Percentiles rank a stretch among this genome's conserved stretches.
Evolutionary conservation across 345 rosid species (phyloP).

Genomic region (Hypericum perforatum): DNA sequence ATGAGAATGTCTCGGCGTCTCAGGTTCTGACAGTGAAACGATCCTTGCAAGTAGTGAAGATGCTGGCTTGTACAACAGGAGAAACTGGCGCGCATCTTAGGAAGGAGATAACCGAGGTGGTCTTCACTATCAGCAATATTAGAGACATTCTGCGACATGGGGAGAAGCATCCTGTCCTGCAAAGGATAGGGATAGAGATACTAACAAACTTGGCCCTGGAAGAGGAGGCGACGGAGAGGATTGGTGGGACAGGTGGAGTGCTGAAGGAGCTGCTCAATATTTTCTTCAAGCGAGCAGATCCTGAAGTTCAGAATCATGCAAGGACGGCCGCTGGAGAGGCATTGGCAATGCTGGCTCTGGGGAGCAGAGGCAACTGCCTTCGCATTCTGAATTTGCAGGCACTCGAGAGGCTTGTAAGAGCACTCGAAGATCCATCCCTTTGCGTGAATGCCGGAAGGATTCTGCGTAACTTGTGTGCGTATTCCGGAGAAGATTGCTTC

Average conservation of each 20-base stretch:
- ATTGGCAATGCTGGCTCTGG: slow-evolving; percentile 72
- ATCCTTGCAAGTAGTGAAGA: slow-evolving; percentile 74
- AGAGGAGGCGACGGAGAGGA: slow-evolving; percentile 59
- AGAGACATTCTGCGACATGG: slow-evolving; percentile 68
- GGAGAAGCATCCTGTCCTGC: slow-evolving; percentile 50
- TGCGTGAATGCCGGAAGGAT: slow-evolving; percentile 69
- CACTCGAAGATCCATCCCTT: slow-evolving; percentile 43
- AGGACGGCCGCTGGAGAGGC: slow-evolving; percentile 83
- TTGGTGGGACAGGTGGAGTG: slow-evolving; percentile 78
- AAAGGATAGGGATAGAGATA: slow-evolving; percentile 62
- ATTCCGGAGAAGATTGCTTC: slow-evolving; percentile 38
- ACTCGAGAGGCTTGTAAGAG: slow-evolving; percentile 39
- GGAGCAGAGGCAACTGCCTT: slow-evolving; percentile 58
- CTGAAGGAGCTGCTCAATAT: slow-evolving; percentile 69
- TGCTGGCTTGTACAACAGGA: slow-evolving; percentile 73
- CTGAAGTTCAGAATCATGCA: slow-evolving; percentile 30
- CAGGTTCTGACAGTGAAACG: slow-evolving; percentile 57
- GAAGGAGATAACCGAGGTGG: slow-evolving; percentile 74
- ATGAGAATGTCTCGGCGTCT: slow-evolving; percentile 34
- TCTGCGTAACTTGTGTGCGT: slow-evolving; percentile 57
- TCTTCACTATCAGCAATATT: slow-evolving; percentile 76
- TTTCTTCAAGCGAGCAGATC: slow-evolving; percentile 38
- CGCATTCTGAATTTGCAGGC: slow-evolving; percentile 50
- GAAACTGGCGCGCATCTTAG: slow-evolving; percentile 63
- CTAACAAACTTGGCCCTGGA: slow-evolving; percentile 64